Base-by-base conservation (phyloP, 1,284 basidiomycete genomes). In the Sphaerobolus stellatus region DNA sequence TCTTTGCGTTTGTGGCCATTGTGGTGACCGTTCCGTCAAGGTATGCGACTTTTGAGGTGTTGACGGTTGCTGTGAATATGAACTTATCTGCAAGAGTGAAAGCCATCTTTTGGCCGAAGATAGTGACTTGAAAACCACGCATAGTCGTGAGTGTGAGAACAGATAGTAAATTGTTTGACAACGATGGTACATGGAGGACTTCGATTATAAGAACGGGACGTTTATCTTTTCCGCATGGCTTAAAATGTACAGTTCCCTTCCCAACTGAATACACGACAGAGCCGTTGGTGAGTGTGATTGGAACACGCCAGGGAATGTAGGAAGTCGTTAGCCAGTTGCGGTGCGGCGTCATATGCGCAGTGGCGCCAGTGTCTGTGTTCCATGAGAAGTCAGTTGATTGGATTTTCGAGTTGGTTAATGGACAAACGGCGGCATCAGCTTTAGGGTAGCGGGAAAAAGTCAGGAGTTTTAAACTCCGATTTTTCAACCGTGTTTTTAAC, bases 311-410 rank as follows among this genome's bases (percentile, higher is more conserved):
- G 27, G 64, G 62, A 2, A 41, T 52, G 56, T 72, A 71, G 53
- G 60, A 63, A n/a, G n/a, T n/a, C 36, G 52, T 25, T 47, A 73
- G 54, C 68, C 68, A 74, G 53, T 67, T 61, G 38, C 53, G 54
- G 58, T 72, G 66, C 3, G 67, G 67, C 8, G 67, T 71, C 70
- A 72, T 72, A 66, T 72, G 65, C 64, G 65, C 66, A 58, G 68
- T 68, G 59, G 70, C 66, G 43, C 68, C 69, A 63, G 67, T 67
- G 59, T 73, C 68, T 57, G 64, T 59, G 62, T 61, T 67, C 67
- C 66, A 71, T n/a, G n/a, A n/a, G n/a, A n/a, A n/a, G n/a, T n/a
- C n/a, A n/a, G n/a, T n/a, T n/a, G n/a, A n/a, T n/a, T n/a, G n/a
- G n/a, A n/a, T n/a, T n/a, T n/a, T n/a, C n/a, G n/a, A n/a, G n/a